Conservation (phyloP, 108 stramenopile genomes). For the Pseudonitzschia delicatissima region DNA sequence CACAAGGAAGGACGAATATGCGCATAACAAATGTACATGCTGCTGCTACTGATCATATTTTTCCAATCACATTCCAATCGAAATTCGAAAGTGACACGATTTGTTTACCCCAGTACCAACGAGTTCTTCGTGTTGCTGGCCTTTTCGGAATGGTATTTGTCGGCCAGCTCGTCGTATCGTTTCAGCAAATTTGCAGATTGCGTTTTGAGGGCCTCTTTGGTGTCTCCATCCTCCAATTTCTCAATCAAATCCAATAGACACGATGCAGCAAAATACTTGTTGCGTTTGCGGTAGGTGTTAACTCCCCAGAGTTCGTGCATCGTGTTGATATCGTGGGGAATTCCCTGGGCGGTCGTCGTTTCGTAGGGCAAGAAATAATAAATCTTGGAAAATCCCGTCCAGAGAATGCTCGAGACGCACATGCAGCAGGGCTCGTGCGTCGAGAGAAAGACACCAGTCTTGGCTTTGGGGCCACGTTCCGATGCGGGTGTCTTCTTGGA, state of each 20-base stretch:
- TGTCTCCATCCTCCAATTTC: constrained; percentile 27
- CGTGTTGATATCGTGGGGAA: constrained; percentile 57
- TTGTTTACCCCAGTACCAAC: constrained; percentile 47
- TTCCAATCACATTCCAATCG: too few relatives aligned
- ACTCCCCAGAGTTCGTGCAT: constrained; percentile 72
- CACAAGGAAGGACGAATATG: too few relatives aligned
- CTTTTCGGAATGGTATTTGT: constrained; percentile 54
- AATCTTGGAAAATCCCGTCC: constrained; percentile 43
- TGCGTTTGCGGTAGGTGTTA: constrained; percentile 52
- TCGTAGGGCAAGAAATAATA: constrained; percentile 56
- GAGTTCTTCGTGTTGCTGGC: constrained; percentile 37
- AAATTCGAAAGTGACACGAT: too few relatives aligned
- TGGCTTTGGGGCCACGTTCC: constrained; percentile 41
- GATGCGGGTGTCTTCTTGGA: constrained; percentile 30
- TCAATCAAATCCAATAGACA: constrained; percentile 47
- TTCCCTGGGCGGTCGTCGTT: constrained; percentile 45
- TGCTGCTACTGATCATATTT: too few relatives aligned
- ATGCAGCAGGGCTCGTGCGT: constrained; percentile 69
- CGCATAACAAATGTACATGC: too few relatives aligned
- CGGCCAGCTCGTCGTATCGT: constrained; percentile 38
- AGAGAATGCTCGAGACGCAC: constrained; percentile 55
- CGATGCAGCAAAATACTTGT: constrained; percentile 39
- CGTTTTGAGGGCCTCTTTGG: constrained; percentile 30
- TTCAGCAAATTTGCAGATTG: constrained; percentile 31
- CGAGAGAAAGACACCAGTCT: constrained; percentile 37